Base-by-base conservation (phyloP, 2,329 filamentous ascomycete species). In the Raffaelea arxii region DNA sequence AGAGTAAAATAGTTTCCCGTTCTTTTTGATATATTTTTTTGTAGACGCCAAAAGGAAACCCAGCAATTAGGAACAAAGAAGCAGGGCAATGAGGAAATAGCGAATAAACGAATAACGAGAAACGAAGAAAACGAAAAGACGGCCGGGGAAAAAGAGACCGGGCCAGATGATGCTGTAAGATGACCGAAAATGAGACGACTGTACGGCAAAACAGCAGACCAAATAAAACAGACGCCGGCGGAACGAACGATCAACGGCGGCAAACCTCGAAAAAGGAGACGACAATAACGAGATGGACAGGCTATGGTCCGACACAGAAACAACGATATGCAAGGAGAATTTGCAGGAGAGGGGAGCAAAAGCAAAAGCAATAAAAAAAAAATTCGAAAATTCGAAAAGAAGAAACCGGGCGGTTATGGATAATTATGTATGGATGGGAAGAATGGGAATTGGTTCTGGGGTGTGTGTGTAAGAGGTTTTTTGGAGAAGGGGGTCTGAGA, bases 351-450 rank as follows among this genome's bases (percentile, higher is more conserved):
- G n/a, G n/a, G n/a, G n/a, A n/a, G n/a, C n/a, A 48, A 32, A 36
- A 35, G 46, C 42, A 59, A 53, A 51, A 59, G 62, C 60, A 61
- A 66, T 67, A 68, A 69, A 67, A 42, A 25, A 65, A 65, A 67
- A 66, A 68, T 68, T 66, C 36, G 37, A 65, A 65, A 67, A 66
- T n/a, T n/a, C n/a, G n/a, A 66, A 56, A 49, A 46, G 60, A 58
- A 62, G 56, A 57, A 49, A 51, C 59, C 56, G 66, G 69, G 70
- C 67, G 68, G 63, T 62, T 69, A 66, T 60, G 59, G 61, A 55
- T 58, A 60, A 65, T 72, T 74, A 73, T 72, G 70, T 73, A 72
- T 62, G 57, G 56, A 48, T 53, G 51, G 48, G 30, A 45, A n/a
- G n/a, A n/a, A n/a, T n/a, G n/a, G n/a, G n/a, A n/a, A n/a, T n/a